Base-by-base conservation (phyloP, 306 rosid genomes). In the Medicago arabica region DNA sequence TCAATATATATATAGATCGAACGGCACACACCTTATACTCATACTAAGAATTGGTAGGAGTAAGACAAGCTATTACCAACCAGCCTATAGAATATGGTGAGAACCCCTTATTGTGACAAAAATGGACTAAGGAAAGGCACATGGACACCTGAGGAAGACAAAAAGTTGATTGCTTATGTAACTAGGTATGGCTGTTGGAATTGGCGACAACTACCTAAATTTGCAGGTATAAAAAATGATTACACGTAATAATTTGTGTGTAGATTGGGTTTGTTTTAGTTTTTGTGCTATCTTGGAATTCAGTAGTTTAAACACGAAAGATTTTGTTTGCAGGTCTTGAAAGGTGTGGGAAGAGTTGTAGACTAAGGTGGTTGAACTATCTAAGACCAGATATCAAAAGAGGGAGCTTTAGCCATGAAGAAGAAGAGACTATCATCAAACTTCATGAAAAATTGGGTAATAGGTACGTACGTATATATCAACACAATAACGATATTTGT, bases 131-230 rank as follows among this genome's bases (percentile, higher is more conserved):
- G 53, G 80, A 91, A 85, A 75, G 97, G 97, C 1, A 82, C 84
- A 17, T 91, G 97, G 97, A 79, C 91, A 8, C 81, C 85, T 0
- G 94, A 91, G 69, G 97, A 91, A 82, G 97, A 91, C 46, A 68
- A 69, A 38, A 86, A 80, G 78, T 83, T 91, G 57, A 81, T 63
- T 65, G 89, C 87, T 71, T 87, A 87, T 85, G 79, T 91, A 13
- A 73, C 86, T 14, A 78, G 75, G 36, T 80, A 87, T 55, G 97
- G 92, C 41, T 69, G 79, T 38, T 80, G 89, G 87, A 91, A 91
- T 83, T 91, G 97, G 97, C 91, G 92, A 34, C 87, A 79, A 69
- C 83, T 89, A 10, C 93, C 97, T 78, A 84, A 77, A 73, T 83
- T 83, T 75, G 94, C 97, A 69, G 97, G 97, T 91, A 41, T 23